Evolutionary conservation across 2,329 filamentous ascomycete genomes (phyloP).

Genomic region (Fusarium nurragi): DNA sequence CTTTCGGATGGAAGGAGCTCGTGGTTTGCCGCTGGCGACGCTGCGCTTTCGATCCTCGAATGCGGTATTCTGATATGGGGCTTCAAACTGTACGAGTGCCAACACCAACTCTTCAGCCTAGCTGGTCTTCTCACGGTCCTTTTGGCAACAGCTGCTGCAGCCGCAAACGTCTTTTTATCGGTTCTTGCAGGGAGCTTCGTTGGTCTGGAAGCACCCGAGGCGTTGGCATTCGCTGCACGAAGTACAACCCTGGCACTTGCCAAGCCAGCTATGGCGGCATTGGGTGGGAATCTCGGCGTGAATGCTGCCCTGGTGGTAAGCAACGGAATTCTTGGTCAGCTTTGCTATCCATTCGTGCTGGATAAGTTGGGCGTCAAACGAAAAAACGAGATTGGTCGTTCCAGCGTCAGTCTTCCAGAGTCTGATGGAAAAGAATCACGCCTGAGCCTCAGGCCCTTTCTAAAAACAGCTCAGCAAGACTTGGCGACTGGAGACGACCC

Average conservation of each 20-base stretch:
- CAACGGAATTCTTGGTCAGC: constrained; percentile 59
- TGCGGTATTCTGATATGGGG: constrained; percentile 63
- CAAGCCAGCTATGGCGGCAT: constrained; percentile 56
- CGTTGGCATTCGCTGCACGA: constrained; percentile 59
- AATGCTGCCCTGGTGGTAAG: constrained; percentile 63
- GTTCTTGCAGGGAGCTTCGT: constrained; percentile 51
- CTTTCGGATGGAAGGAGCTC: constrained; percentile 27
- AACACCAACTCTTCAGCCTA: constrained; percentile 55
- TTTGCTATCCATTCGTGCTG: constrained; percentile 52
- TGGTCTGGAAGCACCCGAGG: constrained; percentile 49
- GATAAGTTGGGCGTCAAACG: constrained; percentile 43
- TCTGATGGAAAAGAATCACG: constrained; percentile 5
- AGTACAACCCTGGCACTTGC: constrained; percentile 62
- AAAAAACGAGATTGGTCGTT: neutral
- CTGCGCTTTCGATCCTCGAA: constrained; percentile 60
- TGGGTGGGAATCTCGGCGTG: constrained; percentile 57
- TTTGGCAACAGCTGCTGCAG: constrained; percentile 51
- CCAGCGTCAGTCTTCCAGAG: neutral
- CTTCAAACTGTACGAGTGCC: constrained; percentile 63
- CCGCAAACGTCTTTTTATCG: constrained; percentile 55
- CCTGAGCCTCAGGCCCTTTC: neutral
- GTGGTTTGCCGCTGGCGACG: constrained; percentile 59
- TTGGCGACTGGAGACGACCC: constrained; percentile 45
- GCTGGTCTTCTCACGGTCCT: constrained; percentile 53
- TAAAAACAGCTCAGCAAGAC: constrained; percentile 20